Evolutionary conservation across 2,329 filamentous ascomycete species (phyloP), one percentile per base, ranked within the genome.

Genomic region (Ceratocystis papillata): DNA sequence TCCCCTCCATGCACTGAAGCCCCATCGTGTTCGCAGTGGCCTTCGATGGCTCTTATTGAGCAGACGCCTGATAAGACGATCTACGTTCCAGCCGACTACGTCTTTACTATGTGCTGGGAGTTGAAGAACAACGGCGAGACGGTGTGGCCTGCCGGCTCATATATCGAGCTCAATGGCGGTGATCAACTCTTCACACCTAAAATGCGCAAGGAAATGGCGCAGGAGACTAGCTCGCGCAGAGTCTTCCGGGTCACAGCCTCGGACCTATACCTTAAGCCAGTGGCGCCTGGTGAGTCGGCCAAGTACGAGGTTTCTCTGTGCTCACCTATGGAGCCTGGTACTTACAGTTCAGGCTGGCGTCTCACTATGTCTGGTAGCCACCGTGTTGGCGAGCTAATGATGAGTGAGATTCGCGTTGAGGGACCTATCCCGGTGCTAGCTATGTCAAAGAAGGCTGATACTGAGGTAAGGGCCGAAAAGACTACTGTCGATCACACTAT

Each of bases 101-200:
- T 87, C 41, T 96, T 99, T 73, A 84, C 88, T 71, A 92, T 99
- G 76, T 90, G 89, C 1, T 99, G 94, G 94, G 87, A 88, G 64
- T 82, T 99, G 50, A 87, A 86, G 72, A 99, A 99, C 74, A 86
- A 87, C 22, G 93, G 94, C 33, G 83, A 84, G 10, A 77, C 80
- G 62, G 76, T 86, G 12, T 99, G 94, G 94, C 94, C 94, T 46
- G 84, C 86, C 65, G 94, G 92, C 69, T 96, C 90, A 79, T 88
- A 87, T 66, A 89, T 97, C 71, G 90, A 89, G 76, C 96, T 92
- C 73, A 88, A 95, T 67, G 91, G 93, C 67, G 94, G 94, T 63
- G 93, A 97, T 75, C 91, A 93, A 77, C 97, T 99, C 94, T 90
- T 95, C 71, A 88, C 48, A n/a, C 33, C 48, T 7, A 45, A 55